Conservation (phyloP, 169 alveolate genomes). For the Plasmodium relictum region DNA sequence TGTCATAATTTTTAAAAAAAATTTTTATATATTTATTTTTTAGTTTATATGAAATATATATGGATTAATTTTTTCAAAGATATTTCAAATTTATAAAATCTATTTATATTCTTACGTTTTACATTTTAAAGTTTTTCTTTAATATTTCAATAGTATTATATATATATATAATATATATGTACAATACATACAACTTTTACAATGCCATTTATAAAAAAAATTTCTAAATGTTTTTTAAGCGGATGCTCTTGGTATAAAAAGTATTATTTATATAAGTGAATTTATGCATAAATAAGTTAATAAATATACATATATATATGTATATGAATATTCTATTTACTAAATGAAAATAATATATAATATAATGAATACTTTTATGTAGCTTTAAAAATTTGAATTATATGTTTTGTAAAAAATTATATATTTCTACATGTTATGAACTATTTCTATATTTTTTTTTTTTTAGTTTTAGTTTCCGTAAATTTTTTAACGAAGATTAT, state of each 20-base stretch:
- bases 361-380: no score
- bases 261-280: constrained; percentile 4
- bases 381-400: no score
- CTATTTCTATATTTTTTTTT: not conserved
- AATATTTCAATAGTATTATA: not conserved
- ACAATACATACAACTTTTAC: not conserved
- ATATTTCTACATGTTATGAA: no score
- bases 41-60: no score
- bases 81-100: no score
- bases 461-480: constrained; percentile 62
- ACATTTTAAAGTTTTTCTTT: not conserved
- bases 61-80: no score
- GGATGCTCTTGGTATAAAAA: constrained; percentile 58
- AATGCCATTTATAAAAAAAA: constrained; percentile 56
- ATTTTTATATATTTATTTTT: no score
- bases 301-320: not conserved
- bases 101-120: no score
- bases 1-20: no score
- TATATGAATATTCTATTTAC: not conserved
- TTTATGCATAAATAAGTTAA: not conserved
- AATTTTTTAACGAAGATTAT: constrained; percentile 79
- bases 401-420: no score
- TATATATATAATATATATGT: not conserved
- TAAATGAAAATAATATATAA: not conserved
- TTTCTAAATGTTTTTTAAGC: constrained; percentile 20